Base-by-base conservation (phyloP, 805 yeast genomes). In the Lachancea dasiensis region DNA sequence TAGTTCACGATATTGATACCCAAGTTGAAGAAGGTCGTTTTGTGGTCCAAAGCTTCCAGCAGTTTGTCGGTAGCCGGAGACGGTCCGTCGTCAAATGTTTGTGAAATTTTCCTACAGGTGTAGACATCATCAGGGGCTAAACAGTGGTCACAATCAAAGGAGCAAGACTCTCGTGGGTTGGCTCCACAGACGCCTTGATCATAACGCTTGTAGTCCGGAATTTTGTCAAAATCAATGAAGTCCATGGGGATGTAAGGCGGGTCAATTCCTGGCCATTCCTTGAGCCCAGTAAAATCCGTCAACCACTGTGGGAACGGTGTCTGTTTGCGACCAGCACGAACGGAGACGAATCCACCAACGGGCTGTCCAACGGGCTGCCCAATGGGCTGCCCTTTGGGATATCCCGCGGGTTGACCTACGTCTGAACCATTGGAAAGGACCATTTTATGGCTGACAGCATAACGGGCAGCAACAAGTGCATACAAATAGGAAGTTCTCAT, bases 21-120 rank as follows among this genome's bases (percentile, higher is more conserved):
- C 38, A 89, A 67, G 2, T 86, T 80, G 66, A 90, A 90, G 52
- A 90, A 89, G 0, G 95, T 89, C 0, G 87, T 62, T 39, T 72
- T 77, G 33, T 64, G 63, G 6, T 64, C 59, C 46, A 89, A 61
- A n/a, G 67, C 61, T 3, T 67, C 61, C 17, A 87, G 58, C 21
- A 90, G 67, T 29, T 67, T 68, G 3, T 73, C 64, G 0, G 97
- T 89, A 16, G 75, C 70, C 0, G 76, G 76, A 0, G 89, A 72
- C 1, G 98, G 98, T 0, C 98, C 97, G 58, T 90, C 97, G 58
- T 90, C 98, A 61, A 90, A 90, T 0, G 95, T 81, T 62, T 90
- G 97, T 0, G 89, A 76, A 26, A 90, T 65, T 32, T 67, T 64
- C 2, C 79, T 74, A 58, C 97, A 89, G 0, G 90, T 75, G 49